Percentiles rank a stretch among this genome's conserved stretches.
Evolutionary conservation across 768 basidiomycete species (phyloP).

Genomic region (Russula olivacea): DNA sequence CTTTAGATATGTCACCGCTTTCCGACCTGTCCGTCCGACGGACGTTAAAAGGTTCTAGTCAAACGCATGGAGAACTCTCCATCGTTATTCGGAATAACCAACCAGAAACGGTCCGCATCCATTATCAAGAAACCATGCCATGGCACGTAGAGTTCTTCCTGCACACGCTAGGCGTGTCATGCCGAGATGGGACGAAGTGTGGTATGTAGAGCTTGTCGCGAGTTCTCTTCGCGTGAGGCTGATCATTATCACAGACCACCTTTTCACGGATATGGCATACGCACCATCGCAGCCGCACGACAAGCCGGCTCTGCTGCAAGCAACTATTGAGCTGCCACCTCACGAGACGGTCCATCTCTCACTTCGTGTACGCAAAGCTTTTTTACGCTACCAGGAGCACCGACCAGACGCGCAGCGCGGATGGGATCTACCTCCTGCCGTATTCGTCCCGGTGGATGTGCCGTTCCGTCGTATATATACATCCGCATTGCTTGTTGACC

Average conservation of each 20-base stretch:
- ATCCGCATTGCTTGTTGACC: conserved; percentile 72
- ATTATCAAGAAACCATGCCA: conserved; percentile 90
- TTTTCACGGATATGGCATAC: conserved; percentile 64
- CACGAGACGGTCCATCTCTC: conserved; percentile 55
- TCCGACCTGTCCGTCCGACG: conserved; percentile 60
- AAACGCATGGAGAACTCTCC: conserved; percentile 68
- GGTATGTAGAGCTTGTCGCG: conserved; percentile 35
- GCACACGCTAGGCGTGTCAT: conserved; percentile 58
- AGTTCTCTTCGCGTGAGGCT: conserved; percentile 1
- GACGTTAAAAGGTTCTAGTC: conserved; percentile 65
- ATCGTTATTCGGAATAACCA: conserved; percentile 60
- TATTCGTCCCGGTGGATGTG: conserved; percentile 46
- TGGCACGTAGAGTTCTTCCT: conserved; percentile 88
- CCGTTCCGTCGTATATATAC: conserved; percentile 60
- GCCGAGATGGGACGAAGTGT: conserved; percentile 40
- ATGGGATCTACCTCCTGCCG: conserved; percentile 86
- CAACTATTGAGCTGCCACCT: conserved; percentile 63
- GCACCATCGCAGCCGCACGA: conserved; percentile 57
- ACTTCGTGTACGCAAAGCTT: conserved; percentile 75
- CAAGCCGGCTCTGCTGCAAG: conserved; percentile 76
- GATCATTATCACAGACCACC: conserved; percentile 42
- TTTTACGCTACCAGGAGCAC: conserved; percentile 91
- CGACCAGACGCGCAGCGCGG: conserved; percentile 93
- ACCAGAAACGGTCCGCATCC: conserved; percentile 38
- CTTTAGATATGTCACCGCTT: conserved; percentile 36